A percentile compares a stretch with the other conserved stretches of the same genome.
phyloP scores from a whole-genome alignment of 768 basidiomycete species.

The Leucocoprinus birnbaumii region DNA sequence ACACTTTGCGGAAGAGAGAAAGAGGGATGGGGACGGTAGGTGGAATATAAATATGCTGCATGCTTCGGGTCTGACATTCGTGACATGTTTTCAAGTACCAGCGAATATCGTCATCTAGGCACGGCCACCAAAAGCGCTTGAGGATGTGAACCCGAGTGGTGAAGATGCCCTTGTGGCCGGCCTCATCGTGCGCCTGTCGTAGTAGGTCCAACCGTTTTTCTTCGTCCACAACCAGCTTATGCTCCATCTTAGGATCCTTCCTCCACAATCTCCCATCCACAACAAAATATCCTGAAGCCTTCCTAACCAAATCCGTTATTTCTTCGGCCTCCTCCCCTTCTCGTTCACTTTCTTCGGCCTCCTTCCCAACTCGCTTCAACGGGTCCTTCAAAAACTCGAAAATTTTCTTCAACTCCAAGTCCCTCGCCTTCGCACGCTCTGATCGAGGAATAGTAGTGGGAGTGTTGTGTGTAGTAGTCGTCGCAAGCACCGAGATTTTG shows the following conservation, averaged over 20 bases:
- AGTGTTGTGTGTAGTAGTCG: no score
- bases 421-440: conserved; percentile 2
- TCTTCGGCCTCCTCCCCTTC: not conserved
- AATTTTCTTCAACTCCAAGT: conserved; percentile 12
- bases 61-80: conserved; percentile 25
- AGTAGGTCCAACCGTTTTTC: conserved; percentile 15
- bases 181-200: conserved; percentile 20
- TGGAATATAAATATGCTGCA: conserved; percentile 21
- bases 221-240: conserved; percentile 16
- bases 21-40: conserved; percentile 22
- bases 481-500: no score
- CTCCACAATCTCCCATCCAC: conserved; percentile 16
- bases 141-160: conserved; percentile 16
- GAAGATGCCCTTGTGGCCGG: conserved; percentile 27
- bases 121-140: conserved; percentile 23
- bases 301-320: conserved; percentile 2
- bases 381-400: conserved; percentile 11
- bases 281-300: conserved; percentile 16
- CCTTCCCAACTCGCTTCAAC: not conserved
- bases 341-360: not conserved
- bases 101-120: conserved; percentile 25
- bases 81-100: conserved; percentile 31
- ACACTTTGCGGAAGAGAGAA: conserved; percentile 22
- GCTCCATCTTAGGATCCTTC: conserved; percentile 15
- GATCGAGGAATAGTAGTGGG: conserved; percentile 4